Conservation (phyloP, 257 asterid species). For the Anisodus tanguticus region DNA sequence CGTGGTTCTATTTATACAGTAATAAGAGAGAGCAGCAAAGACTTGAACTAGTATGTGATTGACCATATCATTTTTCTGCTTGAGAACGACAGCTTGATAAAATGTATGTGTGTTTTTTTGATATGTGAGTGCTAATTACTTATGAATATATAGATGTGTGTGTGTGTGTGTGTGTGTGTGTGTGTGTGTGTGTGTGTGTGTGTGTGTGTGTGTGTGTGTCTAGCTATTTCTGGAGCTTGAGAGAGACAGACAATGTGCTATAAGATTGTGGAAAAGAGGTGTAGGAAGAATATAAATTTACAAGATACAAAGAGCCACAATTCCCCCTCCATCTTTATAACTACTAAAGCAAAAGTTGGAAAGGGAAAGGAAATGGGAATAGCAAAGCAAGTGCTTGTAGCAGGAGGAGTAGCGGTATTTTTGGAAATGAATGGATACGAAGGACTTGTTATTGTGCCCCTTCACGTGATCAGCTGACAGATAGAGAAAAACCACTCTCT, state of each 20-base stretch:
- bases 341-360: not conserved
- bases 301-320: not conserved
- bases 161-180: not conserved
- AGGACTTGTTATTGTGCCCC: not conserved
- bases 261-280: not conserved
- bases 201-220: not conserved
- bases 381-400: not conserved
- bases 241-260: not conserved
- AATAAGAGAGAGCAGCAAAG: not conserved
- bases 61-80: not conserved
- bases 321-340: not conserved
- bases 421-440: slow-evolving; percentile 14
- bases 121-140: no score
- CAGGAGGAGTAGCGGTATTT: slow-evolving; percentile 11
- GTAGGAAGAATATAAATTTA: not conserved
- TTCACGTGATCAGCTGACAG: slow-evolving; percentile 25
- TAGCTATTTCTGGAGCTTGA: slow-evolving; percentile 10
- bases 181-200: not conserved
- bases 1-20: not conserved
- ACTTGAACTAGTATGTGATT: not conserved
- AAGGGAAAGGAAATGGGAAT: slow-evolving; percentile 23
- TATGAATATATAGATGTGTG: not conserved
- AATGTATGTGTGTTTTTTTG: no score
- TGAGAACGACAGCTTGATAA: no score
- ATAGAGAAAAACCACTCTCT: not conserved